Conservation (phyloP, 192 early-diverging fungal species). For the Chytriomyces sp. region DNA sequence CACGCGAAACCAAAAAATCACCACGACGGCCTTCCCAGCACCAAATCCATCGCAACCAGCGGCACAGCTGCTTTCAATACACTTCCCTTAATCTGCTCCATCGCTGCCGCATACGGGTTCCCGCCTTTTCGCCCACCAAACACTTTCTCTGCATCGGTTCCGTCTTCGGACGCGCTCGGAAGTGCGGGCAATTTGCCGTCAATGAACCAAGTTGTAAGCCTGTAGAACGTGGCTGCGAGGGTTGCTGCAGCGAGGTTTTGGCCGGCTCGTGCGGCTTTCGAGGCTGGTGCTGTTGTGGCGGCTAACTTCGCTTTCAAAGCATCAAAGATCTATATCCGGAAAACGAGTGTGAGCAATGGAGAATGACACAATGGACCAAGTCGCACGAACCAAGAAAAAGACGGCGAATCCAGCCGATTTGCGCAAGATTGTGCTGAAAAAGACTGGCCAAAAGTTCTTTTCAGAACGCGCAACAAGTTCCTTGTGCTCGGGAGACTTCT, state of each 20-base stretch:
- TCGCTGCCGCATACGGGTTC: slow-evolving; percentile 1
- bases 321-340: not conserved
- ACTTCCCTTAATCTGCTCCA: slow-evolving; percentile 11
- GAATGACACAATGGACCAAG: not conserved
- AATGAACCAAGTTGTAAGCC: slow-evolving; percentile 6
- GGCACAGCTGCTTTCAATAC: slow-evolving; percentile 8
- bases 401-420: slow-evolving; percentile 17
- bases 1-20: not conserved
- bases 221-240: slow-evolving; percentile 7
- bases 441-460: not conserved
- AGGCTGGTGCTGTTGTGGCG: not conserved
- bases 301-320: not conserved
- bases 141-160: not conserved
- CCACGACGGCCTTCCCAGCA: slow-evolving; percentile 16
- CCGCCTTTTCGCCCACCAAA: slow-evolving; percentile 4
- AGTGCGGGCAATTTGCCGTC: slow-evolving; percentile 9
- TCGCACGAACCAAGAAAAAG: not conserved
- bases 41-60: slow-evolving; percentile 10
- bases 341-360: not conserved
- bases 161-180: not conserved
- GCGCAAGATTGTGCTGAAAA: slow-evolving; percentile 2
- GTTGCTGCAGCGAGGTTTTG: slow-evolving; percentile 11
- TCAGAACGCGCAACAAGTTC: not conserved
- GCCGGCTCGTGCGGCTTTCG: not conserved
- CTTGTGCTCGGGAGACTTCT: slow-evolving; percentile 3